phyloP scores from a whole-genome alignment of 2,329 filamentous ascomycete genomes.

The Cryphonectria nitschkei region DNA sequence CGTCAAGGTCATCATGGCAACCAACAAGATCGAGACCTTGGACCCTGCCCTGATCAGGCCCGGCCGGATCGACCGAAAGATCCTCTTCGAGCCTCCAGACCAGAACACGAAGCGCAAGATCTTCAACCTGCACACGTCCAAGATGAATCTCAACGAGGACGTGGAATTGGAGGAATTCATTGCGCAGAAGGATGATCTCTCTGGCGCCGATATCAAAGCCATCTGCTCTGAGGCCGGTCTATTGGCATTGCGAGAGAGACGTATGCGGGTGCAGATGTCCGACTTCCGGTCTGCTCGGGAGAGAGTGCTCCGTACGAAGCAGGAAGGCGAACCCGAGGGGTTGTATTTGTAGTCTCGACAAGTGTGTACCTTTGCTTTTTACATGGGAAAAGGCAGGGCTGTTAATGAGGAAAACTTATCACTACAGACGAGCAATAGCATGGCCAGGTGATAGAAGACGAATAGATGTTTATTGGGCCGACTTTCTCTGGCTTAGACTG shows the following conservation, averaged over 20 bases:
- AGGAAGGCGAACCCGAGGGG: constrained; percentile 96
- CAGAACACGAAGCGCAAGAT: constrained; percentile 98
- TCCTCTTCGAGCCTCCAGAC: constrained; percentile 70
- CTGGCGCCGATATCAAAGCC: constrained; percentile 96
- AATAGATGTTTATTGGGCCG: constrained; percentile 18
- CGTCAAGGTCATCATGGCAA: constrained; percentile 99
- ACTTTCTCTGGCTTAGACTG: neutral
- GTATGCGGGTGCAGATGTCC: constrained; percentile 99
- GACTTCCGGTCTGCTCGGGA: constrained; percentile 94
- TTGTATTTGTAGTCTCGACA: constrained; percentile 81
- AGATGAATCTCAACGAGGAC: constrained; percentile 95
- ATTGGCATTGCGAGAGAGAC: constrained; percentile 88
- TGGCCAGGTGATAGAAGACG: constrained; percentile 18
- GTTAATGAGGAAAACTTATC: neutral
- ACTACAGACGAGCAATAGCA: constrained; percentile 12
- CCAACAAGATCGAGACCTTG: constrained; percentile 98
- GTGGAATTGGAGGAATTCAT: constrained; percentile 99
- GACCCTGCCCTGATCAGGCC: constrained; percentile 96
- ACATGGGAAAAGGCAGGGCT: constrained; percentile 20
- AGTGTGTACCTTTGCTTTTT: constrained; percentile 4
- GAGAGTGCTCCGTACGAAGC: constrained; percentile 96
- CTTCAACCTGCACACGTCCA: constrained; percentile 95
- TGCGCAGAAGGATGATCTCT: constrained; percentile 95
- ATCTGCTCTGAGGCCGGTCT: constrained; percentile 97
- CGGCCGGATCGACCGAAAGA: constrained; percentile 98